Evolutionary conservation across 371 early-diverging fungal species (phyloP), one percentile per base, ranked within the genome.

Genomic region (Dichotomocladium elegans): DNA sequence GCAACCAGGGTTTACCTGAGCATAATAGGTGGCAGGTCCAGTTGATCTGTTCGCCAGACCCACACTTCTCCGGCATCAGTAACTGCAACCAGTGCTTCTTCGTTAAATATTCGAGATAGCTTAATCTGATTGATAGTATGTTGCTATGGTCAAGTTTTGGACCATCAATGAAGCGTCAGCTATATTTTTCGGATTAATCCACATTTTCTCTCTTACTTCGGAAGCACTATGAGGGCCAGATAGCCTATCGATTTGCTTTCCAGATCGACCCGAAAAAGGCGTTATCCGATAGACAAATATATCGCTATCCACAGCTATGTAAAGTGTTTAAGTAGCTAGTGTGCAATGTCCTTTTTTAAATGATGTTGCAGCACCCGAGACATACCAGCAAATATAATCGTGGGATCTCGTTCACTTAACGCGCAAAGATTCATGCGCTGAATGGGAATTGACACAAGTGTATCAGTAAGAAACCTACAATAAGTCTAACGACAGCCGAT

Each of bases 41-140:
- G 62, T n/a, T 60, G 43, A 8, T 68, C 62, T 2, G 80, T 79
- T 44, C 64, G 64, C 81, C 82, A 82, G 1, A 82, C 64, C 33
- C 60, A 58, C 6, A 86, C 60, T 37, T 69, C 61, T 11, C 85
- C 84, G 8, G 41, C 55, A 12, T 80, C 82, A n/a, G 77, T 65
- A 6, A 72, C 84, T 3, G 77, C 51, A 3, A 75, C 79, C 8
- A 87, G 57, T 0, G 79, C 70, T 44, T 82, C 82, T 14, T 72
- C 70, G 5, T 58, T 64, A 4, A 78, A 35, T 14, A 54, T 51
- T 21, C 42, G 51, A 3, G 77, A 79, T 3, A 83, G 58, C 58
- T 78, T 78, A 30, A 87, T 80, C 5, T 84, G 79, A 63, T 85
- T 87, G 47, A 87, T 82, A 6, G 61, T 44, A 56, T 51, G 29